These are phyloP conservation scores for Alternaria panax DNA, from an alignment of 2,329 filamentous ascomycete genomes.

Conservation along the genomic window DNA sequence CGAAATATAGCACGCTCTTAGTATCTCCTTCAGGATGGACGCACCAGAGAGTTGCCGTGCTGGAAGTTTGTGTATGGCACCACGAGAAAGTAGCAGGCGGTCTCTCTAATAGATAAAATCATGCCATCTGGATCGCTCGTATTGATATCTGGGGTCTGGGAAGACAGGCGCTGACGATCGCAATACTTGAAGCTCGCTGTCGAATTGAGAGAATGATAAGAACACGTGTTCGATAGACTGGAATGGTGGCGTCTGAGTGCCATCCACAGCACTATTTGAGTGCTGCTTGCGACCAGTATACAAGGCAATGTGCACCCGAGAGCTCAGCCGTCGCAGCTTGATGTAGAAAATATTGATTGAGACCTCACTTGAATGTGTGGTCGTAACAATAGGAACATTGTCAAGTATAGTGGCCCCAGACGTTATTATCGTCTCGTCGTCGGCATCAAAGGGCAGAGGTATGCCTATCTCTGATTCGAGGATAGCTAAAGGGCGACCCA, in stretches of 20 bases:
- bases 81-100: slow-evolving; percentile 50
- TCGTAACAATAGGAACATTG: background rate
- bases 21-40: slow-evolving; percentile 16
- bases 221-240: slow-evolving; percentile 2
- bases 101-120: slow-evolving; percentile 55
- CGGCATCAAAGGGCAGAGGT: slow-evolving; percentile 46
- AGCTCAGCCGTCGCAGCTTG: slow-evolving; percentile 52
- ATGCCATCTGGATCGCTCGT: slow-evolving; percentile 56
- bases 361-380: slow-evolving; percentile 36
- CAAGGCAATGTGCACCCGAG: slow-evolving; percentile 48
- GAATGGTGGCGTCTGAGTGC: background rate
- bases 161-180: slow-evolving; percentile 45
- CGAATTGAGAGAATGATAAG: slow-evolving; percentile 23
- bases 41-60: slow-evolving; percentile 2
- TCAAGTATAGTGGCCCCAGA: background rate
- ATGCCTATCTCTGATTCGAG: slow-evolving; percentile 51
- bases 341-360: slow-evolving; percentile 52
- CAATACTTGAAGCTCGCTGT: slow-evolving; percentile 50
- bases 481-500: slow-evolving; percentile 55
- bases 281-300: slow-evolving; percentile 11
- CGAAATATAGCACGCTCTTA: slow-evolving; percentile 42
- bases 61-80: slow-evolving; percentile 52
- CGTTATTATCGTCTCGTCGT: slow-evolving; percentile 40
- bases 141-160: slow-evolving; percentile 49
- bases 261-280: background rate